phyloP scores from a whole-genome alignment of 1,284 basidiomycete genomes.

The Moesziomyces sp. region DNA sequence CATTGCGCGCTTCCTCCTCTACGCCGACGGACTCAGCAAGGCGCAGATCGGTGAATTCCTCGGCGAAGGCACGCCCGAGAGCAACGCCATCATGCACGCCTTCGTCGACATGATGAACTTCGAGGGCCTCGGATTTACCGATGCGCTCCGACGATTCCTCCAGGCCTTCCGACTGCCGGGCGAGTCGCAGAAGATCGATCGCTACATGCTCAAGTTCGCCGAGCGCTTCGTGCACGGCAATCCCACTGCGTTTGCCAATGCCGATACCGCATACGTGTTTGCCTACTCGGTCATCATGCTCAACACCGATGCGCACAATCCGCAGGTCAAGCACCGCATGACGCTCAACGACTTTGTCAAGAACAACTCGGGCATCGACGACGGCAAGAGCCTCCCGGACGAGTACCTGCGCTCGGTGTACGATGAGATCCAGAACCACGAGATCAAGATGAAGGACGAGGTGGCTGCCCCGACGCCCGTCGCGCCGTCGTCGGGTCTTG shows the following conservation, averaged over 20 bases:
- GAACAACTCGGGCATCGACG: conserved; percentile 67
- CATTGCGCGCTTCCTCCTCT: conserved; percentile 86
- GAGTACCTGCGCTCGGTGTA: conserved; percentile 61
- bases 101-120: conserved; percentile 68
- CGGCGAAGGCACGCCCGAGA: conserved; percentile 71
- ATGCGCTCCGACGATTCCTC: conserved; percentile 63
- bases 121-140: conserved; percentile 60
- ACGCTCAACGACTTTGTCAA: conserved; percentile 66
- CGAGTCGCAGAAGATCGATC: conserved; percentile 67
- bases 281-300: conserved; percentile 68
- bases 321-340: conserved; percentile 67
- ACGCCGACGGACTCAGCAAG: conserved; percentile 93
- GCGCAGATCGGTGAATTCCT: conserved; percentile 97
- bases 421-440: conserved; percentile 66
- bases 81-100: conserved; percentile 67
- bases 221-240: conserved; percentile 66
- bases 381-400: conserved; percentile 63
- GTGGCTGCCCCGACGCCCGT: conserved; percentile 33
- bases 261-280: conserved; percentile 67
- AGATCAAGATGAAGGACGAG: conserved; percentile 69
- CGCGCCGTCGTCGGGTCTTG: conserved; percentile 50
- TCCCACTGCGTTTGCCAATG: conserved; percentile 64
- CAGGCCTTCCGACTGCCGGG: conserved; percentile 67
- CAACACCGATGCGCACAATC: conserved; percentile 67
- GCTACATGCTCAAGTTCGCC: conserved; percentile 68